These are phyloP conservation scores for Neofusicoccum cordaticola DNA, from an alignment of 2,329 filamentous ascomycete genomes.

Conservation along the genomic window DNA sequence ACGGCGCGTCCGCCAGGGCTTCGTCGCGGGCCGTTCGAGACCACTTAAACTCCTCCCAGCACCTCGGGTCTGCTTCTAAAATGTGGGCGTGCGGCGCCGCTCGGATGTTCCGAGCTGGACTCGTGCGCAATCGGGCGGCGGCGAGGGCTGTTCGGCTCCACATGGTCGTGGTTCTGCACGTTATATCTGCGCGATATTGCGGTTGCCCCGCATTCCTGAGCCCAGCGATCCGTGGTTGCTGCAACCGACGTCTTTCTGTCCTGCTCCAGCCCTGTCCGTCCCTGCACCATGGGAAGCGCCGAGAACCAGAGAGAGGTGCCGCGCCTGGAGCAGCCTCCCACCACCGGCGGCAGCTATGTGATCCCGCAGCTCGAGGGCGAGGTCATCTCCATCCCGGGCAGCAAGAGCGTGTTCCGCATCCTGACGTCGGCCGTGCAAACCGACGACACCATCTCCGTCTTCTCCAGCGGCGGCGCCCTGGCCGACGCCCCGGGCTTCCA, in stretches of 20 bases:
- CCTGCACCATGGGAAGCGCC: neutral
- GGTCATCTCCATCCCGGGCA: constrained; percentile 48
- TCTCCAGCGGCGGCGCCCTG: constrained; percentile 45
- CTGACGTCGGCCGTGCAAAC: constrained; percentile 51
- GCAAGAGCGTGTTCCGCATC: constrained; percentile 51
- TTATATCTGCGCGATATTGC: too few relatives aligned
- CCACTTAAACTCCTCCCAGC: too few relatives aligned
- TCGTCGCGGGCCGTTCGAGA: too few relatives aligned
- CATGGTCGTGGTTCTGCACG: too few relatives aligned
- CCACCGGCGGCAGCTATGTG: constrained; percentile 42
- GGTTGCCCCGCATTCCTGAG: too few relatives aligned
- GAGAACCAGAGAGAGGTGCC: neutral
- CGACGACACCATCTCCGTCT: constrained; percentile 48
- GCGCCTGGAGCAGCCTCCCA: constrained; percentile 31
- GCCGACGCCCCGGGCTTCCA: constrained; percentile 51
- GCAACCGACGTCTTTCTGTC: neutral
- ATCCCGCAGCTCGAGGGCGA: constrained; percentile 51
- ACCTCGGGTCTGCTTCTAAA: too few relatives aligned
- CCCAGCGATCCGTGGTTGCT: too few relatives aligned
- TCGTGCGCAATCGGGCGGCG: too few relatives aligned
- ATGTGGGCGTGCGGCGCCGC: too few relatives aligned
- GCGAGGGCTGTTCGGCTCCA: too few relatives aligned
- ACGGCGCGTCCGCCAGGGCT: too few relatives aligned
- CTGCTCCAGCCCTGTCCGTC: constrained; percentile 7
- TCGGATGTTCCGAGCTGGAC: constrained; percentile 33